Evolutionary conservation across 2,329 filamentous ascomycete genomes (phyloP).

Genomic region (Colletotrichum sp.): DNA sequence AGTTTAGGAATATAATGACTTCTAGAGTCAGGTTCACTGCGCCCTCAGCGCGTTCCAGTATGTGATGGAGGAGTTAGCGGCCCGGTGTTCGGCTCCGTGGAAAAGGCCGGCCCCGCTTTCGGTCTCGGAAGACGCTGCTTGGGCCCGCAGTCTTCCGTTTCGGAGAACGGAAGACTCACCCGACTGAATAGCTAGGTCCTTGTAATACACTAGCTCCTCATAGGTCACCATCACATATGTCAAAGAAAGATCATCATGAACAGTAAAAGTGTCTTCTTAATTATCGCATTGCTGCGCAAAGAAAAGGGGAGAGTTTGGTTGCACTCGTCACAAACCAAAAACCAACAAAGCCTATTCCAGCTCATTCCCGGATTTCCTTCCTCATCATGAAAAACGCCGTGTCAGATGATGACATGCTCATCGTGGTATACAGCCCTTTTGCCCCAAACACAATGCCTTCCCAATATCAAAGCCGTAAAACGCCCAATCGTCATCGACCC

Average conservation of each 20-base stretch:
- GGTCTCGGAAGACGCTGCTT: too few relatives aligned
- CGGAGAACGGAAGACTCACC: too few relatives aligned
- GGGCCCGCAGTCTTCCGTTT: too few relatives aligned
- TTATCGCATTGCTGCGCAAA: not conserved
- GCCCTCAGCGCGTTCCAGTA: too few relatives aligned
- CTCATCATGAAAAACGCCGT: not conserved
- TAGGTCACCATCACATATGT: not conserved
- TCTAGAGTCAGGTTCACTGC: too few relatives aligned
- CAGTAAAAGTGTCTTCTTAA: not conserved
- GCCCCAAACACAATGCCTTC: not conserved
- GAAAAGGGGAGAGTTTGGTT: not conserved
- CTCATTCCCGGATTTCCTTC: not conserved
- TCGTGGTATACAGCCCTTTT: not conserved
- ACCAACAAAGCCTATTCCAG: not conserved
- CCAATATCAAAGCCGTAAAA: not conserved
- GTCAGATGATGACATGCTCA: not conserved
- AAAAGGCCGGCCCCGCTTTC: too few relatives aligned
- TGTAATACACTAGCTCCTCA: too few relatives aligned
- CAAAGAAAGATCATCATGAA: rapidly evolving
- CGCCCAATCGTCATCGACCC: not conserved
- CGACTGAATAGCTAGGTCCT: too few relatives aligned
- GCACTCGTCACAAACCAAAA: not conserved
- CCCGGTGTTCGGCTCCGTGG: too few relatives aligned
- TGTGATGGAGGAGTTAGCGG: too few relatives aligned
- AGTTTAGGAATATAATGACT: too few relatives aligned